Percentiles rank a stretch among this genome's conserved stretches.
phyloP scores from a whole-genome alignment of 306 rosid species.

The Argentina anserina region DNA sequence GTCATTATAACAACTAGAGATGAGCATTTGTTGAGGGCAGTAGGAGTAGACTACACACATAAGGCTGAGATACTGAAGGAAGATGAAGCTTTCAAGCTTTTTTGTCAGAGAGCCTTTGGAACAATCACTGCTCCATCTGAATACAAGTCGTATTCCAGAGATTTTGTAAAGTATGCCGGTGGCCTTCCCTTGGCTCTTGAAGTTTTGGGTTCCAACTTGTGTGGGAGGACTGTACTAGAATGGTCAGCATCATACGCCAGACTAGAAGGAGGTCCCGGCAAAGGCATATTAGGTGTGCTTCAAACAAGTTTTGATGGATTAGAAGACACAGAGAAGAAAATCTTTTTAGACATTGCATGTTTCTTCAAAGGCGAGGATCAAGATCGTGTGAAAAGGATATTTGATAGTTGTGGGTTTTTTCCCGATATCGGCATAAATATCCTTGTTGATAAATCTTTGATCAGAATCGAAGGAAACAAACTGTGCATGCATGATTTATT shows the following conservation, averaged over 20 bases:
- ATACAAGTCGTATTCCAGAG: neutral
- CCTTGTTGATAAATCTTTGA: slow-evolving; percentile 14
- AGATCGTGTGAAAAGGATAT: neutral
- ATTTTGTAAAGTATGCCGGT: slow-evolving; percentile 5
- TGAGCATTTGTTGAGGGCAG: neutral
- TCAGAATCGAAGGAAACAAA: neutral
- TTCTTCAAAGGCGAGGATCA: slow-evolving; percentile 16
- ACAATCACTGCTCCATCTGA: neutral
- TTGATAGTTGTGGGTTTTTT: neutral
- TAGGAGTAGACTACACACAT: neutral
- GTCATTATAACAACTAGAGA: slow-evolving; percentile 21
- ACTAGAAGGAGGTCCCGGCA: neutral
- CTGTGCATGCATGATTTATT: slow-evolving; percentile 29
- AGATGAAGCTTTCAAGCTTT: slow-evolving; percentile 5
- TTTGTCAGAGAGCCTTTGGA: neutral
- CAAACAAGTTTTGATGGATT: neutral
- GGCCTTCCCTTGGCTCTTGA: slow-evolving; percentile 21
- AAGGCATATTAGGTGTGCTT: slow-evolving; percentile 5
- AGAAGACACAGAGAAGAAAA: neutral
- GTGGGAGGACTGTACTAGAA: neutral
- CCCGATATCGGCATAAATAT: neutral
- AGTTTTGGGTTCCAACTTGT: slow-evolving; percentile 12
- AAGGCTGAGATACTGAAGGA: neutral
- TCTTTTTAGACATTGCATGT: slow-evolving; percentile 25
- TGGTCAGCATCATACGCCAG: neutral